Conservation (phyloP, 768 basidiomycete genomes). For the Serpula lacrymans region DNA sequence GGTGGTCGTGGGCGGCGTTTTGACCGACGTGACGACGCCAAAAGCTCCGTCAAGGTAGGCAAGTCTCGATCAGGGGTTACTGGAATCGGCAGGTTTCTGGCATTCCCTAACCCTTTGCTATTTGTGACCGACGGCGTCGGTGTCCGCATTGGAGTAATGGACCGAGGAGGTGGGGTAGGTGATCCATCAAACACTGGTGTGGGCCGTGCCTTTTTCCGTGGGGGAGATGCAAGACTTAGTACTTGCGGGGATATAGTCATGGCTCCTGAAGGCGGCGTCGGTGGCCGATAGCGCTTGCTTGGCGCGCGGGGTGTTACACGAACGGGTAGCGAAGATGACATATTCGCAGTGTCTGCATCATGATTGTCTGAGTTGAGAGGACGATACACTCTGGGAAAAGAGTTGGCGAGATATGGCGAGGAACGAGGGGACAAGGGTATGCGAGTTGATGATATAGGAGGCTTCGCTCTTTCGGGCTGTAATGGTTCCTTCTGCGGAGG, state of each 20-base stretch:
- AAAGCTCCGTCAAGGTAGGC: constrained; percentile 41
- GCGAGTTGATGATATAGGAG: constrained; percentile 25
- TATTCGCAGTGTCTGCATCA: constrained; percentile 9
- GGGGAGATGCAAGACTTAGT: constrained; percentile 15
- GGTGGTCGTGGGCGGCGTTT: constrained; percentile 27
- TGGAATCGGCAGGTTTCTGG: constrained; percentile 19
- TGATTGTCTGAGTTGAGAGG: constrained; percentile 4
- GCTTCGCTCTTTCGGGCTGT: constrained; percentile 35
- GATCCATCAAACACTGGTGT: not conserved
- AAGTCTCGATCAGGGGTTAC: constrained; percentile 23
- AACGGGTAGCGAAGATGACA: constrained; percentile 13
- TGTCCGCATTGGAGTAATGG: not conserved
- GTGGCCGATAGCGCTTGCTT: constrained; percentile 26
- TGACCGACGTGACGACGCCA: constrained; percentile 40
- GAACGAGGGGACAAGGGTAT: constrained; percentile 23
- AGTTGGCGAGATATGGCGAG: constrained; percentile 15
- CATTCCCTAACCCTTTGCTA: constrained; percentile 18
- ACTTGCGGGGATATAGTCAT: constrained; percentile 6
- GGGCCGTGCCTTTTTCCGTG: constrained; percentile 22
- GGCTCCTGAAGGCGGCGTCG: constrained; percentile 26
- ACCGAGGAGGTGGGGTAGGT: not conserved
- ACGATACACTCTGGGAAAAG: constrained; percentile 13
- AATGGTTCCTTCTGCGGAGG: constrained; percentile 26
- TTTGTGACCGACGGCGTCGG: constrained; percentile 8
- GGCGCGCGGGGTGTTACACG: constrained; percentile 12